Evolutionary conservation across 306 rosid genomes (phyloP).

Genomic region (Crataegus laevigata): DNA sequence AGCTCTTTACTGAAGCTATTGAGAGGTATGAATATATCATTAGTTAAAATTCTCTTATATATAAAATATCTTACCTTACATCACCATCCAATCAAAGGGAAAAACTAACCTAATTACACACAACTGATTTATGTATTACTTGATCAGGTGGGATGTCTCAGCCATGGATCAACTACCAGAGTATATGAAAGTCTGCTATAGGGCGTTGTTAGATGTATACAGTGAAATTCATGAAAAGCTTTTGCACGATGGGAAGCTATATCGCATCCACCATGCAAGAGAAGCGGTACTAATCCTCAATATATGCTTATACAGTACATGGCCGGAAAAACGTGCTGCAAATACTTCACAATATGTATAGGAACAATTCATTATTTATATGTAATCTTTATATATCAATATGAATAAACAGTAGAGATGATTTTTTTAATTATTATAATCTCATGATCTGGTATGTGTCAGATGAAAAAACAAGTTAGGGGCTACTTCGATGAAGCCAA

Average conservation of each 20-base stretch:
- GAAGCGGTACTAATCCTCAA: not conserved
- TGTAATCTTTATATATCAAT: too few relatives aligned
- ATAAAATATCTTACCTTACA: too few relatives aligned
- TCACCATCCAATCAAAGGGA: too few relatives aligned
- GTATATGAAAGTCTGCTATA: not conserved
- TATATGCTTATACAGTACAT: too few relatives aligned
- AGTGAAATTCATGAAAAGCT: not conserved
- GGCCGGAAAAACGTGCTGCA: too few relatives aligned
- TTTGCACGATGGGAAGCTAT: not conserved
- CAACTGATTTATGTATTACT: not conserved
- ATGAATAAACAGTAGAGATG: too few relatives aligned
- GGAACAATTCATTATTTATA: too few relatives aligned
- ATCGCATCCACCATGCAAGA: not conserved
- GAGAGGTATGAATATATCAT: not conserved
- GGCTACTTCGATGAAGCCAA: slow-evolving; percentile 27
- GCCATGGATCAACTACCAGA: not conserved
- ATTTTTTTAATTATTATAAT: not conserved
- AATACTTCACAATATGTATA: too few relatives aligned
- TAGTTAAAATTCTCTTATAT: too few relatives aligned
- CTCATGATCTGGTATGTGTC: not conserved
- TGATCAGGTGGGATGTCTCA: not conserved
- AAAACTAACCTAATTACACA: too few relatives aligned
- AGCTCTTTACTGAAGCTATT: not conserved
- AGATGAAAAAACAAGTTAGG: slow-evolving; percentile 20
- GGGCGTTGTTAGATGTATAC: not conserved